Evolutionary conservation across 1,139 yeast genomes (phyloP).

Genomic region (Debaryomyces psychrophilus): DNA sequence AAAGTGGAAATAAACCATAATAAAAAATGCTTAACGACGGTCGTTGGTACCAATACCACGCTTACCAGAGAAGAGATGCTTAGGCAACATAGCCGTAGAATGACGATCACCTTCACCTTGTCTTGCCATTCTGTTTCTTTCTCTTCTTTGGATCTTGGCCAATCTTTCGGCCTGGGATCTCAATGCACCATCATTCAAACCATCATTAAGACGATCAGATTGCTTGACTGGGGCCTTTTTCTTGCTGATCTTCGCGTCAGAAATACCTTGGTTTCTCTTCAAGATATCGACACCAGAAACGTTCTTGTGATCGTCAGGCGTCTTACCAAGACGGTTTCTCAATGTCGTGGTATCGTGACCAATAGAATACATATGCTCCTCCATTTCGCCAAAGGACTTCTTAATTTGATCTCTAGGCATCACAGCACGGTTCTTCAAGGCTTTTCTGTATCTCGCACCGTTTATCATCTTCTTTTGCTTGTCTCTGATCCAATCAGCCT

Average conservation of each 20-base stretch:
- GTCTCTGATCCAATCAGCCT: slow-evolving; percentile 94
- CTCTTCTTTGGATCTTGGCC: slow-evolving; percentile 88
- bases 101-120: slow-evolving; percentile 97
- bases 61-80: slow-evolving; percentile 95
- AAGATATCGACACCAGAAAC: slow-evolving; percentile 78
- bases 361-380: slow-evolving; percentile 81
- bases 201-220: slow-evolving; percentile 82
- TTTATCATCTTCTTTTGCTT: slow-evolving; percentile 92
- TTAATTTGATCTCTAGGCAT: slow-evolving; percentile 91
- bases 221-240: slow-evolving; percentile 54
- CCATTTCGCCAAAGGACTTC: slow-evolving; percentile 79
- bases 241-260: slow-evolving; percentile 49
- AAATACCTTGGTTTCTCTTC: slow-evolving; percentile 54
- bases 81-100: slow-evolving; percentile 80
- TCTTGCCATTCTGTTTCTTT: slow-evolving; percentile 89
- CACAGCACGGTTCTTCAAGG: slow-evolving; percentile 82
- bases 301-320: slow-evolving; percentile 41
- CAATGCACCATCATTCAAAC: slow-evolving; percentile 80
- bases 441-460: slow-evolving; percentile 85
- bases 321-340: slow-evolving; percentile 49
- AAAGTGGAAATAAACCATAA: slow-evolving; percentile 7
- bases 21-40: slow-evolving; percentile 49
- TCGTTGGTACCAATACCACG: slow-evolving; percentile 91
- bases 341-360: slow-evolving; percentile 84
- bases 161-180: slow-evolving; percentile 86